These are phyloP conservation scores for Jasminum sambac DNA, from an alignment of 257 asterid genomes.

Conservation along the genomic window DNA sequence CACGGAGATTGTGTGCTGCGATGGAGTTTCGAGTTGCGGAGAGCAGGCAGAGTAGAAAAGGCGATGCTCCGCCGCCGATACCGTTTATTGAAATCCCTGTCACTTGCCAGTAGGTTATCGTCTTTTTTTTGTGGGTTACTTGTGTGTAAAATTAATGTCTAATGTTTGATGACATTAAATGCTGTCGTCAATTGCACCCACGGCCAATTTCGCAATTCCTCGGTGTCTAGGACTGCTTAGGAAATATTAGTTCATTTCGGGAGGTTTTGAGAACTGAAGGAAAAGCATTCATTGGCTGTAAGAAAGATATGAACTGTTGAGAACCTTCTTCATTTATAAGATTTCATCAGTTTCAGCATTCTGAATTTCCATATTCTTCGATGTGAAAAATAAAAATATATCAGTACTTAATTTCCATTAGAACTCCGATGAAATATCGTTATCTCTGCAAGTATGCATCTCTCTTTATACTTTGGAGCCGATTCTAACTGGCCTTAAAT, in stretches of 20 bases:
- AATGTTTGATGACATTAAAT: not conserved
- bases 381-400: not conserved
- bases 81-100: constrained; percentile 73
- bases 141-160: not conserved
- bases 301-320: not conserved
- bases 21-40: constrained; percentile 44
- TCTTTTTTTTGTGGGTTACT: not conserved
- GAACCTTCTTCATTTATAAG: not conserved
- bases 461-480: not conserved
- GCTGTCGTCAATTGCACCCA: constrained; percentile 4
- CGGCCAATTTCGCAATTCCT: not conserved
- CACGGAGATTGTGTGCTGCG: constrained; percentile 45
- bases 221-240: not conserved
- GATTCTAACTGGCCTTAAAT: not conserved
- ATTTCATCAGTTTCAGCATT: not conserved
- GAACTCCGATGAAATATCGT: not conserved
- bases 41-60: constrained; percentile 26
- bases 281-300: not conserved
- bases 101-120: constrained; percentile 83
- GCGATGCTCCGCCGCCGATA: constrained; percentile 33
- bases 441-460: constrained; percentile 3
- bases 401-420: constrained; percentile 4
- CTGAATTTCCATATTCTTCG: not conserved
- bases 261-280: not conserved
- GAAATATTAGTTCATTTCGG: not conserved